Evolutionary conservation across 108 stramenopile genomes (phyloP).

Genomic region (Epipyxis sp.): DNA sequence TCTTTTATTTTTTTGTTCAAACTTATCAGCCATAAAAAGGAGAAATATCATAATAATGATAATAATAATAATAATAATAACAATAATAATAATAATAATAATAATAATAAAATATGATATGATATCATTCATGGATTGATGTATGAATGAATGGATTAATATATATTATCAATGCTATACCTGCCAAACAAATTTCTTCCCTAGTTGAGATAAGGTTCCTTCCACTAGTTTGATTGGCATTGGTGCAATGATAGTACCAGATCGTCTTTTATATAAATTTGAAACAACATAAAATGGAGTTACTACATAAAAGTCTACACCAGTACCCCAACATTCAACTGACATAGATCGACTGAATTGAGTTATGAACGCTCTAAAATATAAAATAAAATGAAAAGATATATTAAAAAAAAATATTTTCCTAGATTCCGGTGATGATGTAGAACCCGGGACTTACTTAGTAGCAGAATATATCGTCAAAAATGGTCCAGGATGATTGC

Average conservation of each 20-base stretch:
- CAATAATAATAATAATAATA: no score
- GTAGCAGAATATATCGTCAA: constrained; percentile 25
- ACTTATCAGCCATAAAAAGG: no score
- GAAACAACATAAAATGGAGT: constrained; percentile 30
- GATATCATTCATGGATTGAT: no score
- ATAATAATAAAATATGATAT: no score
- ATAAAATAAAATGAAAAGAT: constrained; percentile 18
- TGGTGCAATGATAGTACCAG: constrained; percentile 16
- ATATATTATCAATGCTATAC: no score
- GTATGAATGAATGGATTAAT: no score
- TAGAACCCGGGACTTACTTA: no score
- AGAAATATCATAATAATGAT: no score
- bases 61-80: no score
- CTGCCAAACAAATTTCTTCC: constrained; percentile 16
- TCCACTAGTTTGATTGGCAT: constrained; percentile 23
- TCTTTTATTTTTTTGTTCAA: no score
- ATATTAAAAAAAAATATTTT: no score
- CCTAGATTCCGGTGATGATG: not conserved
- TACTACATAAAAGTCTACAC: constrained; percentile 24
- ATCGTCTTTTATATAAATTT: not conserved
- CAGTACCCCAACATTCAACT: constrained; percentile 15
- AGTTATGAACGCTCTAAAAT: constrained; percentile 34
- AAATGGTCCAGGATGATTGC: constrained; percentile 23
- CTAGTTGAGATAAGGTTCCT: constrained; percentile 24
- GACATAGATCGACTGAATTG: constrained; percentile 25